phyloP scores from a whole-genome alignment of 2,329 filamentous ascomycete species.

The Fusarium anthophilum region DNA sequence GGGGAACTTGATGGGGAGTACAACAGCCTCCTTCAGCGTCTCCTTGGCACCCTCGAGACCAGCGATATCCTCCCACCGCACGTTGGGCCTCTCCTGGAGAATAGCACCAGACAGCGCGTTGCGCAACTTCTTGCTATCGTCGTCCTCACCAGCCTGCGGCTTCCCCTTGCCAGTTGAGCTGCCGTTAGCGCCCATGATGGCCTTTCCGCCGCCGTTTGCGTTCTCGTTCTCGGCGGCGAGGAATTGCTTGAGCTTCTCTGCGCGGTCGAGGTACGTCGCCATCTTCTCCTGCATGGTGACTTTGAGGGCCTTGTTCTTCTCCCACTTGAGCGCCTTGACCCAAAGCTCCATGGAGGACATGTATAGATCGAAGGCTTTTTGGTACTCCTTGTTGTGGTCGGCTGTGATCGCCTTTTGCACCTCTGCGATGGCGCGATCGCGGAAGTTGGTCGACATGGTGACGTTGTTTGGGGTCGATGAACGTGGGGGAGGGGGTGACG shows the following conservation, averaged over 20 bases:
- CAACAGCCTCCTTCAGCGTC: constrained; percentile 95
- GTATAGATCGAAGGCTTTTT: constrained; percentile 96
- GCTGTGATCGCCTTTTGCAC: constrained; percentile 98
- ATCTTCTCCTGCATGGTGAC: constrained; percentile 97
- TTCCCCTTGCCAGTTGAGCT: constrained; percentile 69
- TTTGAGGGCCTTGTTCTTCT: constrained; percentile 97
- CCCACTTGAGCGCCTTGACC: constrained; percentile 99
- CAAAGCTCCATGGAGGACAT: constrained; percentile 96
- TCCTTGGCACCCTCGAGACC: constrained; percentile 95
- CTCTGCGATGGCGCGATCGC: constrained; percentile 94
- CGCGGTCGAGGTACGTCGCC: constrained; percentile 96
- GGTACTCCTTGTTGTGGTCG: constrained; percentile 95
- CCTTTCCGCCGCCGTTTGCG: constrained; percentile 69
- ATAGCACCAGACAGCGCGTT: constrained; percentile 93
- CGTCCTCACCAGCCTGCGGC: constrained; percentile 72
- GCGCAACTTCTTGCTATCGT: constrained; percentile 94
- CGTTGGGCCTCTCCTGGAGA: constrained; percentile 92
- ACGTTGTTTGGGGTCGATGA: constrained; percentile 26
- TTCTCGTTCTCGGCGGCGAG: constrained; percentile 79
- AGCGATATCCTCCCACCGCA: constrained; percentile 98
- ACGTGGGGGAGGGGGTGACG: constrained; percentile 14
- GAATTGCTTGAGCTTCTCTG: constrained; percentile 96
- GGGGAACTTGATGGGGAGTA: constrained; percentile 97
- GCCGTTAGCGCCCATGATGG: constrained; percentile 74
- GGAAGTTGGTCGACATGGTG: constrained; percentile 94